phyloP scores from a whole-genome alignment of 2,329 filamentous ascomycete species.

The Aspergillus luchuensis region DNA sequence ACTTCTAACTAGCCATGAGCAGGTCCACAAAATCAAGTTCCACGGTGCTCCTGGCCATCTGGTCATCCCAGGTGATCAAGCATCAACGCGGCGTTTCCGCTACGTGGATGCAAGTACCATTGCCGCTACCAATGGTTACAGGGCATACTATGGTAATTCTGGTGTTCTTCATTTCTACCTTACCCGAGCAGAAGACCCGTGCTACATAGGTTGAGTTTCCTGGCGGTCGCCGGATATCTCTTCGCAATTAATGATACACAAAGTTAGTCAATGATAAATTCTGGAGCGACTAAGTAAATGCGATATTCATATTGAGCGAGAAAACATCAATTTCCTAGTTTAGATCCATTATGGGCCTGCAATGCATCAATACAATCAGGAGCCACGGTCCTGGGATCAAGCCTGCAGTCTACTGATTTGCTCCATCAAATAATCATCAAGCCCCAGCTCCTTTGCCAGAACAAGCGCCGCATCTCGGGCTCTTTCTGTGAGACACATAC shows the following conservation, averaged over 20 bases:
- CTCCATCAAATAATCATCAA: not conserved
- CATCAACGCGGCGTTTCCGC: not conserved
- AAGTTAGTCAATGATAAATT: no score
- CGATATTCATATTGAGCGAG: no score
- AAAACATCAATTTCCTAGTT: no score
- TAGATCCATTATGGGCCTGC: no score
- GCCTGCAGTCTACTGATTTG: not conserved
- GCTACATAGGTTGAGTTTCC: not conserved
- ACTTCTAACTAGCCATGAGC: not conserved
- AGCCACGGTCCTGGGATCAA: no score
- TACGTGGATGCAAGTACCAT: not conserved
- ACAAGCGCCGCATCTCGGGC: not conserved
- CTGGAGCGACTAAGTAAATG: no score
- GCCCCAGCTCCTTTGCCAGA: not conserved
- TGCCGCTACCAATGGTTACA: constrained; percentile 1
- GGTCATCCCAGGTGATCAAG: not conserved
- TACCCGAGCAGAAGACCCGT: not conserved
- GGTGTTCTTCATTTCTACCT: constrained; percentile 3
- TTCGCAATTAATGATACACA: not conserved
- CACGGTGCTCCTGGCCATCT: not conserved
- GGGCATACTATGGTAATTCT: not conserved
- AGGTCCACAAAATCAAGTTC: not conserved
- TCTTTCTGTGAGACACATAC: not conserved
- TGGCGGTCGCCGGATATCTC: not conserved
- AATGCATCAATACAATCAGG: no score